Conservation (phyloP, 2,329 filamentous ascomycete genomes). For the Aplosporella prunicola region DNA sequence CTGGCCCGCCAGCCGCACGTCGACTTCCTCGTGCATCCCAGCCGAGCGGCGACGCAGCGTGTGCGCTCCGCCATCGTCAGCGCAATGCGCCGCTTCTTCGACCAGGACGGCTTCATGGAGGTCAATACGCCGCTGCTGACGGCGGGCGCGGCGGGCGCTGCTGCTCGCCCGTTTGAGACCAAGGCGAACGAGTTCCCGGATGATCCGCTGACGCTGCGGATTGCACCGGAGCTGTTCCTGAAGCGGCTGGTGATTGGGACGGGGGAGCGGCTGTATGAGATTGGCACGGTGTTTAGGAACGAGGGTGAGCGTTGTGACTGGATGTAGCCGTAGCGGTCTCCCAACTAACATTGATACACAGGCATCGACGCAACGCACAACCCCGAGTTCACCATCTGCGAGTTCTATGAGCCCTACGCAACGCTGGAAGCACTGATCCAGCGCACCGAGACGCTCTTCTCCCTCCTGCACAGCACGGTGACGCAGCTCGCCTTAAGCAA, state of each 20-base stretch:
- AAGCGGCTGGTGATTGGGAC: slow-evolving; percentile 87
- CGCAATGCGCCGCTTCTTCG: slow-evolving; percentile 63
- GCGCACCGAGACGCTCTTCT: slow-evolving; percentile 64
- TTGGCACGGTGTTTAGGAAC: slow-evolving; percentile 86
- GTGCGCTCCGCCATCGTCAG: slow-evolving; percentile 67
- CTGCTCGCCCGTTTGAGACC: slow-evolving; percentile 79
- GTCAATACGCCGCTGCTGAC: slow-evolving; percentile 86
- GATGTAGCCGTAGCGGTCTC: slow-evolving; percentile 12
- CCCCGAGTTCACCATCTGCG: slow-evolving; percentile 93
- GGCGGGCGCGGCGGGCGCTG: slow-evolving; percentile 73
- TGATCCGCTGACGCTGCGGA: slow-evolving; percentile 65
- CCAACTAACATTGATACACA: slow-evolving; percentile 13
- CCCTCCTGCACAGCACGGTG: slow-evolving; percentile 21
- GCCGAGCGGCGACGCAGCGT: slow-evolving; percentile 58
- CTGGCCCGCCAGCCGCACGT: slow-evolving; percentile 71
- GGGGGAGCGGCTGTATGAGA: slow-evolving; percentile 82
- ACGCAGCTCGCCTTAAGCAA: slow-evolving; percentile 41
- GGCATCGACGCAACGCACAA: slow-evolving; percentile 82
- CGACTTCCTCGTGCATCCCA: slow-evolving; percentile 69
- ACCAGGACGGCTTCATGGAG: slow-evolving; percentile 66
- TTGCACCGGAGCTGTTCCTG: slow-evolving; percentile 91
- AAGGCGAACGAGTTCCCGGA: slow-evolving; percentile 65
- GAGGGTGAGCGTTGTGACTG: slow-evolving; percentile 50
- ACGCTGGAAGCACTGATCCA: slow-evolving; percentile 65
- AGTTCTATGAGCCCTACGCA: slow-evolving; percentile 86